Conservation (phyloP, 2,329 filamentous ascomycete species). For the Ophioceras dolichostomum region DNA sequence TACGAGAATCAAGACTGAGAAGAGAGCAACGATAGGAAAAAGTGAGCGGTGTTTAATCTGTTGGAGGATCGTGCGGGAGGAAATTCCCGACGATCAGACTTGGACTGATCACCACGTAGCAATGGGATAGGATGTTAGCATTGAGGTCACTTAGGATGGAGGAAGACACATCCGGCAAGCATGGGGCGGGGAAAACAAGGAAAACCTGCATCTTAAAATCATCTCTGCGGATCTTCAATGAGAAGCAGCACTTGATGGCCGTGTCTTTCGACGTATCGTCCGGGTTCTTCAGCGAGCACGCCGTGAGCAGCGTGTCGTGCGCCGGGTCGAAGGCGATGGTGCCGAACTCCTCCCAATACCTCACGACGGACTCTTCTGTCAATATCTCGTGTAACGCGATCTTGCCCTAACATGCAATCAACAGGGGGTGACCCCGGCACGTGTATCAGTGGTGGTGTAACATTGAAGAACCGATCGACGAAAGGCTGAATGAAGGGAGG, state of each 20-base stretch:
- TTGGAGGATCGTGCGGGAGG: constrained; percentile 61
- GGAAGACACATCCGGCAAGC: not conserved
- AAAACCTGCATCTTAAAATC: constrained; percentile 89
- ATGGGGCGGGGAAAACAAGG: too few species aligned
- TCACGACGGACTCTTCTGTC: constrained; percentile 85
- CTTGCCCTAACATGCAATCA: constrained; percentile 72
- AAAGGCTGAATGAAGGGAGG: constrained; percentile 1
- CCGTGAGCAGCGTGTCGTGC: constrained; percentile 91
- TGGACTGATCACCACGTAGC: constrained; percentile 48
- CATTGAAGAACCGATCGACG: too few species aligned
- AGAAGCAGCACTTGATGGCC: constrained; percentile 88
- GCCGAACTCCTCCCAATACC: constrained; percentile 98
- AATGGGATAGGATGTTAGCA: not conserved
- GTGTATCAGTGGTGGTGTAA: too few species aligned
- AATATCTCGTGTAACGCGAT: constrained; percentile 93
- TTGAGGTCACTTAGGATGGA: not conserved
- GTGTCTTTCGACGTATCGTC: constrained; percentile 55
- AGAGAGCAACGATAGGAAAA: too few species aligned
- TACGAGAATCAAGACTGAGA: too few species aligned
- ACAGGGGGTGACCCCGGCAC: too few species aligned
- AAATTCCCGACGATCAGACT: constrained; percentile 96
- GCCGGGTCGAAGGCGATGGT: constrained; percentile 91
- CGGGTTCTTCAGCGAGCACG: constrained; percentile 80
- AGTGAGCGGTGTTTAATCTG: too few species aligned
- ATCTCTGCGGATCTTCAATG: constrained; percentile 90